Evolutionary conservation across 768 basidiomycete species (phyloP).

Genomic region (Rhodotorula toruloides): DNA sequence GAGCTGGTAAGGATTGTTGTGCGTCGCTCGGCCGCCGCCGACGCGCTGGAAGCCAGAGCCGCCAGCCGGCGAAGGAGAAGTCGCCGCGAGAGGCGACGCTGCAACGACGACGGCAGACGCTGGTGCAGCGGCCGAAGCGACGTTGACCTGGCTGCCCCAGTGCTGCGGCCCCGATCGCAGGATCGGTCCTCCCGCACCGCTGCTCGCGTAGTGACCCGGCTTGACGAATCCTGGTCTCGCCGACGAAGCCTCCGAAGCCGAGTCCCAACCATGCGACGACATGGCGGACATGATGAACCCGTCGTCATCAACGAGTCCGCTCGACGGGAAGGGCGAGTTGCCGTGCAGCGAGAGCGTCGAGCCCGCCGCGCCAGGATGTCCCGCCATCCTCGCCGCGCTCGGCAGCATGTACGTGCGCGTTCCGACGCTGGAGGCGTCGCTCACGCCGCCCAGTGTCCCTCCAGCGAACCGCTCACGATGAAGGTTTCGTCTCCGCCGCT

Average conservation of each 20-base stretch:
- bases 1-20: constrained; percentile 35
- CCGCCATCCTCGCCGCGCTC: constrained; percentile 53
- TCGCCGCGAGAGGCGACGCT: neutral
- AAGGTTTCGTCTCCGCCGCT: constrained; percentile 15
- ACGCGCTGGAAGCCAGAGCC: constrained; percentile 33
- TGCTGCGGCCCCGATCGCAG: constrained; percentile 26
- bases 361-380: constrained; percentile 51
- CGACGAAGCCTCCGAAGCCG: constrained; percentile 14
- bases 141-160: constrained; percentile 25
- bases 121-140: neutral
- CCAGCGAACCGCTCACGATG: constrained; percentile 24
- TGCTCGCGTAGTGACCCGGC: constrained; percentile 31
- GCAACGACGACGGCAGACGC: constrained; percentile 15
- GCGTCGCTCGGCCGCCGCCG: constrained; percentile 26
- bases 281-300: constrained; percentile 94
- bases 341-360: constrained; percentile 56
- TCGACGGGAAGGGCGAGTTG: constrained; percentile 17
- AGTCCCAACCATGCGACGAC: constrained; percentile 52
- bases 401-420: constrained; percentile 31
- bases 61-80: neutral
- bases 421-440: constrained; percentile 26
- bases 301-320: constrained; percentile 52
- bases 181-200: constrained; percentile 6
- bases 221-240: constrained; percentile 23
- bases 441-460: neutral